These are phyloP conservation scores for Globisporangium iwayamae DNA, from an alignment of 352 stramenopile genomes.

Conservation along the genomic window DNA sequence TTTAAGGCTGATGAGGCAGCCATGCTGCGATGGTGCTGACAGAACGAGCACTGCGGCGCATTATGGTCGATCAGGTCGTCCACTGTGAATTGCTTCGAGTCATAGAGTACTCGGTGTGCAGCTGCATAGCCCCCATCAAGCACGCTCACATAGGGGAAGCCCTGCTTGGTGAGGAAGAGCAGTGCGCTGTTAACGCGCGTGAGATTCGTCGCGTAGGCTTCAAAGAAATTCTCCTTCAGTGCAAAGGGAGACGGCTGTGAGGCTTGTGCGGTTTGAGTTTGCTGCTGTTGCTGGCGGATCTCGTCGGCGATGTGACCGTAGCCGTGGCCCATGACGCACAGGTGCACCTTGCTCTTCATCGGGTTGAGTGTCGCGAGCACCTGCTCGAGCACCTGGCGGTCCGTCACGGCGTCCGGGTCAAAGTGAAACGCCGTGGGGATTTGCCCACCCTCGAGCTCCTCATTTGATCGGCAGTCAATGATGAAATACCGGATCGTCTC, in stretches of 20 bases:
- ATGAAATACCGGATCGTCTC: conserved; percentile 72
- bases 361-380: conserved; percentile 63
- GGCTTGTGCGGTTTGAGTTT: conserved; percentile 11
- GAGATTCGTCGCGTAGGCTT: conserved; percentile 64
- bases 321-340: conserved; percentile 80
- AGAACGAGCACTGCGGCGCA: conserved; percentile 52
- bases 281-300: conserved; percentile 28
- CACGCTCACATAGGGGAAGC: conserved; percentile 73
- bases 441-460: conserved; percentile 42
- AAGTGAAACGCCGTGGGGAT: conserved; percentile 79
- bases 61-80: conserved; percentile 78
- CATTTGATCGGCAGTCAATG: conserved; percentile 58
- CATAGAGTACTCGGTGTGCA: conserved; percentile 46
- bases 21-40: conserved; percentile 46
- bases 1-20: neutral
- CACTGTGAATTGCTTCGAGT: conserved; percentile 50
- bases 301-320: conserved; percentile 66
- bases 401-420: conserved; percentile 58
- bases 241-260: conserved; percentile 35
- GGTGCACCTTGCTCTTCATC: conserved; percentile 61
- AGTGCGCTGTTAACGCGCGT: conserved; percentile 63
- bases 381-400: conserved; percentile 50
- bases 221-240: conserved; percentile 53
- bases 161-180: conserved; percentile 68
- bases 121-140: conserved; percentile 70